Evolutionary conservation across 2,329 filamentous ascomycete species (phyloP), one percentile per base, ranked within the genome.

Genomic region (Elsinoe fawcettii): DNA sequence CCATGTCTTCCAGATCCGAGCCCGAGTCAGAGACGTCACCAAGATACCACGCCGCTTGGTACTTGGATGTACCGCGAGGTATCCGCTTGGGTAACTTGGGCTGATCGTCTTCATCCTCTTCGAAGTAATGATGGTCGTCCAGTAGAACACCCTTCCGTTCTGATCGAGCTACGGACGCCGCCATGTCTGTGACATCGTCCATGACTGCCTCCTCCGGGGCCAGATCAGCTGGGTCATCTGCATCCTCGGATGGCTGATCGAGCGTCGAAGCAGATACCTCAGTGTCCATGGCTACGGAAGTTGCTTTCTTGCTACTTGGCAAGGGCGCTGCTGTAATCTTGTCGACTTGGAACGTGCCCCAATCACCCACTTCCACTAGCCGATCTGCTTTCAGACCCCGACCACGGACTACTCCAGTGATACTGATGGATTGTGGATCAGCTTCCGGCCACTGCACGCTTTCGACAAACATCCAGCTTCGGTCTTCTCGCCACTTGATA

Each of bases 91-190:
- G 88, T 30, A 75, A 73, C 34, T 78, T 73, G 16, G 83, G 75
- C 16, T 79, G 75, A 55, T 83, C 74, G 41, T 80, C 77, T 5
- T 78, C 76, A 55, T 93, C 86, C 43, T 97, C 92, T 0, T 91
- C 91, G 68, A 97, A 99, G 71, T 99, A 99, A 69, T 97, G 92
- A 70, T 99, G 92, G 63, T 97, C 92, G 64, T 99, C 93, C 8
- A 99, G 78, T 39, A 99, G 75, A 1, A 99, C 93, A 62, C 92
- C 93, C 73, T 92, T 95, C 67, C 75, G 67, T 59, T 77, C 74
- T 23, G 65, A 80, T 63, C 60, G 76, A 69, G 64, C 78, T 58
- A 74, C 74, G 67, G 69, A 78, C 61, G 73, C 74, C 6, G 74
- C 67, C 34, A 71, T 71, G 32, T 71, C 71, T 20, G 82, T 81